Evolutionary conservation across 1,284 basidiomycete genomes (phyloP), one percentile per base, ranked within the genome.

Genomic region (Phylloboletellus chloephorus): DNA sequence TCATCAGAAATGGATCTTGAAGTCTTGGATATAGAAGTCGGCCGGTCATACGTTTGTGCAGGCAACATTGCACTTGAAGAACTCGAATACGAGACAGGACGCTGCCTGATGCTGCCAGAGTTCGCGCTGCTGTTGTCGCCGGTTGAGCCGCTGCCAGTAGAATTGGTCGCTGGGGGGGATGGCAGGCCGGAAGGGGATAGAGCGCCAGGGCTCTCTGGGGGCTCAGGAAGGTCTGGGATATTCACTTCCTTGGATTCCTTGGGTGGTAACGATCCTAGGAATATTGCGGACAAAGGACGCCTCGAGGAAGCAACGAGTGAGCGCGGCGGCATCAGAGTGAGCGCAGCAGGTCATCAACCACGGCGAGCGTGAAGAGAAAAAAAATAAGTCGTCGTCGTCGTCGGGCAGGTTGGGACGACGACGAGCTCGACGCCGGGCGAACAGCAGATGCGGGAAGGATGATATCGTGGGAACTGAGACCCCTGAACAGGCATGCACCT

Each of bases 121-220:
- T 67, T 69, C 21, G 73, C 69, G 51, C 73, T 78, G 44, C 67
- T 69, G 46, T 70, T 69, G 56, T 81, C 78, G 37, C 78, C 80
- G 2, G 76, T 76, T 54, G 83, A 85, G 36, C 82, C 82, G 57
- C 83, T 85, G 19, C 82, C 83, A 2, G 83, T 85, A 13, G 83
- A 87, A 55, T 86, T 87, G 17, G 85, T 83, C 26, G 82, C 84
- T 30, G 84, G 84, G 1, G 84, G 84, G 12, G 82, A 86, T 2
- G 84, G 85, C 5, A 88, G 61, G 7, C 84, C 83, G 8, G 81
- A 82, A 45, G 70, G 63, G 41, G 52, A 65, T 46, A 59, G 66
- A 59, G 52, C 67, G 7, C 65, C 66, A 12, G 81, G 79, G 46
- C 77, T 81, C 7, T 63, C 63, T 26, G 81, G 79, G 5, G 80